Base-by-base conservation (phyloP, 1,139 yeast species). In the Taphrina pruni region DNA sequence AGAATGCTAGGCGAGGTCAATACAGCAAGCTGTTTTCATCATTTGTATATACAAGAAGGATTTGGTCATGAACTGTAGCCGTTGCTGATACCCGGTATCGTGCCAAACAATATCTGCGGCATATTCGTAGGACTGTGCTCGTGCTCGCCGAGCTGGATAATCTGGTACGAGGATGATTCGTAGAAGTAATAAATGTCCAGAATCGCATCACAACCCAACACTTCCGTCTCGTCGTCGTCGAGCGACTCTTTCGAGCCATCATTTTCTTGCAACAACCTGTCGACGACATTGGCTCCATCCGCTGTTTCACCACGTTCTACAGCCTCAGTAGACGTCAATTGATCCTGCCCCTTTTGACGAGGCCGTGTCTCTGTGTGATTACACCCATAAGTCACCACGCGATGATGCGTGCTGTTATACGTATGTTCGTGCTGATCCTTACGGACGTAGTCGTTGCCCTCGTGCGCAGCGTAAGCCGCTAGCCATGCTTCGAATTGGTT, bases 141-240 rank as follows among this genome's bases (percentile, higher is more conserved):
- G 46, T 64, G 67, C 48, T 64, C 67, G 38, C 61, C 61, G 11
- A 64, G 56, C 35, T 48, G 54, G 12, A 64, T 57, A 14, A 64
- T 45, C 48, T 64, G 67, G 48, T 64, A 64, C 26, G 35, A 26
- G 38, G 50, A 21, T 11, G 61, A 43, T 5, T 55, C 67, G 61
- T 64, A 64, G 56, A 64, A 64, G 55, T 54, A 64, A 26, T 64
- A 64, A 20, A 64, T 64, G 56, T 64, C 67, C 41, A 64, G 67
- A 36, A 64, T 64, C 17, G 61, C 67, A 45, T 64, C 61, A 45
- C 67, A 64, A 12, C 38, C 60, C 14, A 45, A 17, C 14, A 46
- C 20, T 35, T 64, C 67, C n/a, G 17, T 17, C 45, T 56, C 67
- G 9, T 5, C 36, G 9, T 5, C 36, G 21, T 52, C 60, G 14